These are phyloP conservation scores for Lentinula boryana DNA, from an alignment of 768 basidiomycete genomes.

Conservation along the genomic window DNA sequence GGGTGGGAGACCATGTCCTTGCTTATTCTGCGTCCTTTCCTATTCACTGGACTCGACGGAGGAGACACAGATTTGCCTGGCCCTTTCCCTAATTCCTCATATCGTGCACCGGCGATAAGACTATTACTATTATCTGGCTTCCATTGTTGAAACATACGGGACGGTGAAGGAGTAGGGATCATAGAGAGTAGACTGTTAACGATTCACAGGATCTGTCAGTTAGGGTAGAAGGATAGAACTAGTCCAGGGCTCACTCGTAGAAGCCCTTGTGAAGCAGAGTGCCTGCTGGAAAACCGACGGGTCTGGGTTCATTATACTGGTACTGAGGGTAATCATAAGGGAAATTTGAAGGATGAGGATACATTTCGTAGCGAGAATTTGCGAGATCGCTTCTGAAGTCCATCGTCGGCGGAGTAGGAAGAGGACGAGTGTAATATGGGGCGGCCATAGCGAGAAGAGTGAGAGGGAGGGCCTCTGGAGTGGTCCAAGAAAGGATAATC, in stretches of 20 bases:
- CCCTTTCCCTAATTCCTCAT: constrained; percentile 47
- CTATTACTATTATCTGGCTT: constrained; percentile 33
- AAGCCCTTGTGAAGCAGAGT: constrained; percentile 86
- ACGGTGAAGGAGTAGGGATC: constrained; percentile 68
- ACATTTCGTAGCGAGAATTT: constrained; percentile 7
- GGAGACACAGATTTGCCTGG: constrained; percentile 20
- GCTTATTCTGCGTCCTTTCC: constrained; percentile 64
- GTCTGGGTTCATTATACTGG: constrained; percentile 30
- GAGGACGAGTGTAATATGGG: constrained; percentile 20
- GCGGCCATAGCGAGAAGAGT: not conserved
- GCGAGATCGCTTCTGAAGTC: constrained; percentile 10
- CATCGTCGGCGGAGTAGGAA: constrained; percentile 23
- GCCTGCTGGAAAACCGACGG: constrained; percentile 54
- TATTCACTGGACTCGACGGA: constrained; percentile 25
- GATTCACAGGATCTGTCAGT: not conserved
- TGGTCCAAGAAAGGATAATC: not conserved
- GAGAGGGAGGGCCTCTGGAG: not conserved
- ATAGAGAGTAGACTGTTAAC: constrained; percentile 50
- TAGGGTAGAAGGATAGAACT: too few relatives aligned
- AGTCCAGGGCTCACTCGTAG: constrained; percentile 41
- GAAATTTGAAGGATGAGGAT: constrained; percentile 26
- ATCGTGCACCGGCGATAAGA: constrained; percentile 59
- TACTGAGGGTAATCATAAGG: constrained; percentile 38
- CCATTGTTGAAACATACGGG: constrained; percentile 55
- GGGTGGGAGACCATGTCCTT: constrained; percentile 89